Conservation (phyloP, 371 early-diverging fungal species). For the Fennellomyces sp. region DNA sequence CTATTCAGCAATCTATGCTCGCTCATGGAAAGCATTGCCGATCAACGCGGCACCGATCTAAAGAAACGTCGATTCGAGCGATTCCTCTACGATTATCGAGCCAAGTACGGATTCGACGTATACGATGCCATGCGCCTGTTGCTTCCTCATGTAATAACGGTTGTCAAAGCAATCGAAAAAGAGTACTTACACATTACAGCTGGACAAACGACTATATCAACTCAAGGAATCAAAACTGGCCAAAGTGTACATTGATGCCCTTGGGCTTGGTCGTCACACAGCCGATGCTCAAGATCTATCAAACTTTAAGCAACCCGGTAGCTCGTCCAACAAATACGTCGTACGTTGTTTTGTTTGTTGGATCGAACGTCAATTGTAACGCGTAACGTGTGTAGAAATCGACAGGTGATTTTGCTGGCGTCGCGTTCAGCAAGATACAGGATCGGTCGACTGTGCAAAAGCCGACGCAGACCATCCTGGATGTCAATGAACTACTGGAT, state of each 20-base stretch:
- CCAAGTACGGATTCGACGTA: constrained; percentile 45
- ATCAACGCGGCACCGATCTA: constrained; percentile 22
- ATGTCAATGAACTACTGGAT: constrained; percentile 50
- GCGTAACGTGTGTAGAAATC: constrained; percentile 16
- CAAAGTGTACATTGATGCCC: constrained; percentile 59
- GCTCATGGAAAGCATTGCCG: constrained; percentile 18
- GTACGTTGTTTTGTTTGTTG: constrained; percentile 25
- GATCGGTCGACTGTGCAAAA: constrained; percentile 42
- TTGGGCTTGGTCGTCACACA: constrained; percentile 56
- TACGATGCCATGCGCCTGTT: constrained; percentile 69
- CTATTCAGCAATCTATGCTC: constrained; percentile 20
- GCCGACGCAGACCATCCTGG: constrained; percentile 46
- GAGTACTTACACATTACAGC: constrained; percentile 26
- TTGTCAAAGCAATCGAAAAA: background rate
- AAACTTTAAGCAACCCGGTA: constrained; percentile 59
- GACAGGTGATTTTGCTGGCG: constrained; percentile 56
- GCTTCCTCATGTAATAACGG: constrained; percentile 59
- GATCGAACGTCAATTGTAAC: too few species aligned
- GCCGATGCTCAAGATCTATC: constrained; percentile 57
- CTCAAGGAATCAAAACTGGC: constrained; percentile 74
- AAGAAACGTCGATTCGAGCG: constrained; percentile 24
- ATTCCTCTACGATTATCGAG: constrained; percentile 48
- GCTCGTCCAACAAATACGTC: constrained; percentile 24
- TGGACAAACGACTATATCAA: constrained; percentile 69
- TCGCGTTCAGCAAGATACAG: constrained; percentile 48